These are phyloP conservation scores for Hygrophorus russula DNA, from an alignment of 768 basidiomycete species.

Conservation along the genomic window DNA sequence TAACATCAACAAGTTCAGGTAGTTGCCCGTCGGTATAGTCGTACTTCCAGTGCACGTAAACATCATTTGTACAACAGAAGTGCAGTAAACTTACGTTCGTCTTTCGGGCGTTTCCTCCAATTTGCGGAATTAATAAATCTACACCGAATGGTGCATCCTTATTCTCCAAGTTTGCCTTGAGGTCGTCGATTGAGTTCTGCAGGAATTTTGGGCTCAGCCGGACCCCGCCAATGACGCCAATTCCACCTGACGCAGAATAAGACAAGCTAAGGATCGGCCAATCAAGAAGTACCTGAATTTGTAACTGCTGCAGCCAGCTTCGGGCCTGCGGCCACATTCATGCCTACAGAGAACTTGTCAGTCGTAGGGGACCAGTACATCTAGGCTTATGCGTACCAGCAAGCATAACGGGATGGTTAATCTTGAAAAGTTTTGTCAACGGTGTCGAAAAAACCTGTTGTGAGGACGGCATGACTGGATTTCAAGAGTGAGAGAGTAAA, in stretches of 20 bases:
- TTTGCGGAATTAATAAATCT: constrained; percentile 79
- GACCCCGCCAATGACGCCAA: constrained; percentile 87
- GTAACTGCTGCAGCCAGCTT: constrained; percentile 91
- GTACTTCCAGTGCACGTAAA: constrained; percentile 28
- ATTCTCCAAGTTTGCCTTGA: constrained; percentile 66
- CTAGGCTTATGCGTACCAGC: constrained; percentile 53
- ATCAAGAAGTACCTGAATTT: constrained; percentile 40
- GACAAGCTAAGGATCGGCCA: not conserved
- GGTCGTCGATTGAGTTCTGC: constrained; percentile 56
- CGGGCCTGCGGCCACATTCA: constrained; percentile 42
- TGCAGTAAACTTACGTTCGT: constrained; percentile 53
- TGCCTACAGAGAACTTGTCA: constrained; percentile 19
- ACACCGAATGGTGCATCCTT: constrained; percentile 82
- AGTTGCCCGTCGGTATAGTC: constrained; percentile 89
- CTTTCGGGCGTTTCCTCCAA: constrained; percentile 84
- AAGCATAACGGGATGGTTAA: constrained; percentile 80
- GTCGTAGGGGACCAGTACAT: too few relatives aligned
- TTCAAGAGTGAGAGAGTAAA: not conserved
- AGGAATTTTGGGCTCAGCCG: constrained; percentile 79
- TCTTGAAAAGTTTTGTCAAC: constrained; percentile 77
- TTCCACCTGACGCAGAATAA: constrained; percentile 38
- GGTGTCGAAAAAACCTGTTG: constrained; percentile 38
- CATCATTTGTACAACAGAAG: not conserved
- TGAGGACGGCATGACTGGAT: constrained; percentile 16
- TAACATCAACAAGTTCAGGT: constrained; percentile 74